These are phyloP conservation scores for Cytospora leucostoma DNA, from an alignment of 2,329 filamentous ascomycete genomes.

Conservation along the genomic window DNA sequence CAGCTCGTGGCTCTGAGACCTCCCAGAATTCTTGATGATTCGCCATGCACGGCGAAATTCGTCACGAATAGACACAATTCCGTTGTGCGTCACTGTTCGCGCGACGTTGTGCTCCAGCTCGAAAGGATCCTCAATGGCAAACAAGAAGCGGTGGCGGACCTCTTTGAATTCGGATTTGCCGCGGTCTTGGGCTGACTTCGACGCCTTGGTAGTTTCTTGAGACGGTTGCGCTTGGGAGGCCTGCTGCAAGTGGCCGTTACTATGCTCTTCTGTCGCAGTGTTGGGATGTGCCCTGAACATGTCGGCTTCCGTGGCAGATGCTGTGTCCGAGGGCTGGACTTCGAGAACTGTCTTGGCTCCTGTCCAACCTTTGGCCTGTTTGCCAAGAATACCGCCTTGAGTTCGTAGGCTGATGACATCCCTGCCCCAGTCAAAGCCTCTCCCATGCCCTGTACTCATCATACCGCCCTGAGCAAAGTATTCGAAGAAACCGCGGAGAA, in stretches of 20 bases:
- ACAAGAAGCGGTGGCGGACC: slow-evolving; percentile 76
- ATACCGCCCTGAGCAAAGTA: slow-evolving; percentile 70
- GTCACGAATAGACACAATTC: slow-evolving; percentile 78
- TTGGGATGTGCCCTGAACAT: slow-evolving; percentile 27
- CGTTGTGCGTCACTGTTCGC: slow-evolving; percentile 79
- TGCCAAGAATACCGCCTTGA: slow-evolving; percentile 67
- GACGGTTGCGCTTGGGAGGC: neutral
- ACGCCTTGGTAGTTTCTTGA: neutral
- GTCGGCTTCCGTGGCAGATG: slow-evolving; percentile 30
- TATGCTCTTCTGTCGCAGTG: neutral
- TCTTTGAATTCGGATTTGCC: slow-evolving; percentile 56
- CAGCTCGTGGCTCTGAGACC: slow-evolving; percentile 45
- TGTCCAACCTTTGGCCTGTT: slow-evolving; percentile 82
- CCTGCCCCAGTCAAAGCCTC: slow-evolving; percentile 76
- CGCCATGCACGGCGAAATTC: slow-evolving; percentile 81
- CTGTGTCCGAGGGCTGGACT: slow-evolving; percentile 41
- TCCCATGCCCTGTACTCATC: slow-evolving; percentile 52
- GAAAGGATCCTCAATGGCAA: slow-evolving; percentile 91
- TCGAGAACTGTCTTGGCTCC: slow-evolving; percentile 73
- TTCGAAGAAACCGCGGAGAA: slow-evolving; percentile 84
- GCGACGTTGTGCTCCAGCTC: slow-evolving; percentile 87
- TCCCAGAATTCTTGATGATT: slow-evolving; percentile 61
- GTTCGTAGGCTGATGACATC: slow-evolving; percentile 79
- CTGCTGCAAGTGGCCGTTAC: neutral
- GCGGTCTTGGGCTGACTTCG: slow-evolving; percentile 18